These are phyloP conservation scores for Gaeumannomyces tritici DNA, from an alignment of 2,329 filamentous ascomycete species.

Conservation along the genomic window DNA sequence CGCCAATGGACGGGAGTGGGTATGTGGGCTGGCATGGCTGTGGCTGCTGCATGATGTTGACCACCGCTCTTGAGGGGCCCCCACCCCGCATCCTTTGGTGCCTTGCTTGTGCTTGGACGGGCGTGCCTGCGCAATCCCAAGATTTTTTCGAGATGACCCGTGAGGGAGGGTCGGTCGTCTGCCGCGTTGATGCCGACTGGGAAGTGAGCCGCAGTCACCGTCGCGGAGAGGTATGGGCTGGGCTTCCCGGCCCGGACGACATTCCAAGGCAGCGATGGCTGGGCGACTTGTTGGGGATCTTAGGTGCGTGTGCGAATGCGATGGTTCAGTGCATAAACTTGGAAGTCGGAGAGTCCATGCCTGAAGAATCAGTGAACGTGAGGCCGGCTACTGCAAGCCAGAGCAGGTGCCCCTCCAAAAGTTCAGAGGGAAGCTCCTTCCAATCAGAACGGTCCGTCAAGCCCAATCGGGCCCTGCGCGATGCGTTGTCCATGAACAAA, in stretches of 20 bases:
- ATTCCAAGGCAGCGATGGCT: too few relatives aligned
- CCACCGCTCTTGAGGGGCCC: background rate
- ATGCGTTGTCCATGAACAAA: background rate
- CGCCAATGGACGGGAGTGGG: background rate
- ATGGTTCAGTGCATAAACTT: background rate
- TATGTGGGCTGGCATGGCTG: too few relatives aligned
- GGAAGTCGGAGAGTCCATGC: too few relatives aligned
- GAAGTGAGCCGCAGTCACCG: background rate
- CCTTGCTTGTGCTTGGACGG: background rate
- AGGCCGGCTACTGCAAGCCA: background rate
- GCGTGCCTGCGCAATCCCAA: too few relatives aligned
- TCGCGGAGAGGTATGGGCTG: background rate
- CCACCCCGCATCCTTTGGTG: background rate
- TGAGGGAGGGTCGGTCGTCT: too few relatives aligned
- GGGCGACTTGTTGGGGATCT: too few relatives aligned
- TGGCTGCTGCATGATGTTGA: background rate
- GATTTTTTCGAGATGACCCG: too few relatives aligned
- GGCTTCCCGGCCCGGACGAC: background rate
- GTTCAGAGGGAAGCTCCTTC: background rate
- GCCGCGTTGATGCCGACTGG: background rate
- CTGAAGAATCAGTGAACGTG: too few relatives aligned
- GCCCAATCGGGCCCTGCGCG: too few relatives aligned
- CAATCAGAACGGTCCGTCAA: background rate
- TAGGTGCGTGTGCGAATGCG: background rate
- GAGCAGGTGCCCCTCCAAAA: too few relatives aligned